Percentiles rank a stretch among this genome's conserved stretches.
Conservation (phyloP, 768 basidiomycete species). For the Lactarius pseudohatsudake region DNA sequence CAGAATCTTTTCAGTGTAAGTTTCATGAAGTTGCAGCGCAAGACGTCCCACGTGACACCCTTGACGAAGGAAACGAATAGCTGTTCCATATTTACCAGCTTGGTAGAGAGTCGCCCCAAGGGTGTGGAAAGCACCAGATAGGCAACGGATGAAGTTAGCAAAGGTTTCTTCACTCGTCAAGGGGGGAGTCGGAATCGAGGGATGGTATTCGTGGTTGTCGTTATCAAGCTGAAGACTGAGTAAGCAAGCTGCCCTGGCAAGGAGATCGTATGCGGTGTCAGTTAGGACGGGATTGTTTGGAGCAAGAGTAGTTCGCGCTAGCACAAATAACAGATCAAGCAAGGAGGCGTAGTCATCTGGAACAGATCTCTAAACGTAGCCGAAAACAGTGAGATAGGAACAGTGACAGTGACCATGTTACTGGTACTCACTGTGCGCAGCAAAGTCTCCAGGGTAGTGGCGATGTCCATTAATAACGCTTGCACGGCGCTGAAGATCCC, state of each 20-base stretch:
- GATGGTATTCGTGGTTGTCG: conserved; percentile 1
- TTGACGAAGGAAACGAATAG: conserved; percentile 64
- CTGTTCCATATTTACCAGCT: conserved; percentile 55
- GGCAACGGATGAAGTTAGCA: conserved; percentile 63
- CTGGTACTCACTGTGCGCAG: conserved; percentile 9
- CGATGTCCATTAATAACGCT: conserved; percentile 40
- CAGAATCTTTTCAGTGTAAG: conserved; percentile 11
- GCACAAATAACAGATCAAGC: conserved; percentile 55
- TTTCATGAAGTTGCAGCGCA: conserved; percentile 34
- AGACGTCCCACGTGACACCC: conserved; percentile 60
- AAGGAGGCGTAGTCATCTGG: conserved; percentile 43
- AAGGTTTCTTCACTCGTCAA: conserved; percentile 10
- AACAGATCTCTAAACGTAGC: conserved; percentile 29
- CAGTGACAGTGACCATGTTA: background rate
- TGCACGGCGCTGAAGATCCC: conserved; percentile 21
- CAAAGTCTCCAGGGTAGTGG: conserved; percentile 14
- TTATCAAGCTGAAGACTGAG: conserved; percentile 29
- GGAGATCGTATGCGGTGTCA: conserved; percentile 45
- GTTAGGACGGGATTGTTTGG: conserved; percentile 48
- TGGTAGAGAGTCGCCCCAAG: conserved; percentile 71
- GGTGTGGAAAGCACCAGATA: conserved; percentile 72
- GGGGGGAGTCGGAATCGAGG: background rate
- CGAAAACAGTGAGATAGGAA: background rate
- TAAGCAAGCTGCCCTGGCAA: conserved; percentile 43
- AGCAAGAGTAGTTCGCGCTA: conserved; percentile 48